Evolutionary conservation across 805 yeast species (phyloP), one percentile per base, ranked within the genome.

Genomic region (Candida loeiensis): DNA sequence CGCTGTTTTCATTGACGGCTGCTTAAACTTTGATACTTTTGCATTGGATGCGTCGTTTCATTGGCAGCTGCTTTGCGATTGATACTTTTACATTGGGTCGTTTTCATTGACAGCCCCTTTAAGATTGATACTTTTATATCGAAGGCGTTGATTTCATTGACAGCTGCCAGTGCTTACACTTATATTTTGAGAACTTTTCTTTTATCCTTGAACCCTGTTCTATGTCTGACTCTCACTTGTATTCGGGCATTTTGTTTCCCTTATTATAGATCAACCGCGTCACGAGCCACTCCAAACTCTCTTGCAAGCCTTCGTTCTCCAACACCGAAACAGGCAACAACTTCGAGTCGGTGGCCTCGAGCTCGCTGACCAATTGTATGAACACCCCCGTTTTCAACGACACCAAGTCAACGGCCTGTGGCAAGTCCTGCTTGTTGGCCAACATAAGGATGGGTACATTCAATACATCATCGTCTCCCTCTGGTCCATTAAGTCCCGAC

Each of bases 381-480:
- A 72, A 91, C 76, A 49, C 91, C 66, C 74, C 93, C 77, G 69
- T 91, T 82, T 56, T 93, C 74, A 61, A 85, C 84, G 65, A 48
- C 30, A 68, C 73, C 48, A 69, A 56, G 43, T 69, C 74, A 18
- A 66, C 70, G 22, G 73, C 74, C 43, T 66, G 69, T 22, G 74
- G 74, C 44, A 69, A 58, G 51, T 93, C 98, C 65, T 90, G 96
- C 59, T 93, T 93, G 60, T 93, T 91, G 6, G 97, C 98, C 54
- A 91, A 71, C 96, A 91, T 91, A 42, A 91, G 69, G 7, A 91
- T 79, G 1, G 98, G 99, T 13, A 89, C 82, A 21, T 95, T 69
- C 41, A 64, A 89, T 20, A 50, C 46, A 13, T 49, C 52, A 31
- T 45, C 43, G 30, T 42, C 33, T 4, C 18, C 43, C 16, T 33